Evolutionary conservation across 768 basidiomycete genomes (phyloP).

Genomic region (Leccinum disarticulatum): DNA sequence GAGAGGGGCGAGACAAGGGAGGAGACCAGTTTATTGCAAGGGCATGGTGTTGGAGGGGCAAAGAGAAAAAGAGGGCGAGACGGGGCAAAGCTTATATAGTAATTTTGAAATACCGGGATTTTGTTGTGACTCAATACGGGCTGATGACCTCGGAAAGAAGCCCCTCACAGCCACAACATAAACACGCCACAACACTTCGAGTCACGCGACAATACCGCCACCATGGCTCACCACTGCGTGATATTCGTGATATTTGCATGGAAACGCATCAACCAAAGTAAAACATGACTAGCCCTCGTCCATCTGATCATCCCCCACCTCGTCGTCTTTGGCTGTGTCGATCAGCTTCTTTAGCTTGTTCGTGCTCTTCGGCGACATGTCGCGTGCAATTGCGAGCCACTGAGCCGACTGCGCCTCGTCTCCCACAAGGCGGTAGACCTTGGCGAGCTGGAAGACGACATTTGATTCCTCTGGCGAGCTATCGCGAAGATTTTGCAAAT

Average conservation of each 20-base stretch:
- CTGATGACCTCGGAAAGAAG: constrained; percentile 31
- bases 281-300: constrained; percentile 51
- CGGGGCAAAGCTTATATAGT: constrained; percentile 46
- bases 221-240: background rate
- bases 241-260: background rate
- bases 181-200: constrained; percentile 24
- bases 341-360: constrained; percentile 80
- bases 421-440: constrained; percentile 82
- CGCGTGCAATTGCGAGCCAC: constrained; percentile 86
- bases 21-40: constrained; percentile 27
- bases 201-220: constrained; percentile 29
- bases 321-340: constrained; percentile 65
- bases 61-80: constrained; percentile 17
- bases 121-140: constrained; percentile 35
- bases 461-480: constrained; percentile 94
- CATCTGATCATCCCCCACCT: constrained; percentile 61
- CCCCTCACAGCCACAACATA: constrained; percentile 29
- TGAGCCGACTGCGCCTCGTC: constrained; percentile 78
- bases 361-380: constrained; percentile 89
- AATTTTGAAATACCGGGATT: constrained; percentile 30
- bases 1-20: constrained; percentile 10
- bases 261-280: constrained; percentile 6
- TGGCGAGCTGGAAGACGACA: constrained; percentile 93
- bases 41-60: constrained; percentile 38
- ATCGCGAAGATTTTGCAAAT: constrained; percentile 77